Percentiles rank a stretch among this genome's conserved stretches.
These are phyloP conservation scores for Diutina mesorugosa DNA, from an alignment of 1,139 yeast genomes.

Conservation along the genomic window DNA sequence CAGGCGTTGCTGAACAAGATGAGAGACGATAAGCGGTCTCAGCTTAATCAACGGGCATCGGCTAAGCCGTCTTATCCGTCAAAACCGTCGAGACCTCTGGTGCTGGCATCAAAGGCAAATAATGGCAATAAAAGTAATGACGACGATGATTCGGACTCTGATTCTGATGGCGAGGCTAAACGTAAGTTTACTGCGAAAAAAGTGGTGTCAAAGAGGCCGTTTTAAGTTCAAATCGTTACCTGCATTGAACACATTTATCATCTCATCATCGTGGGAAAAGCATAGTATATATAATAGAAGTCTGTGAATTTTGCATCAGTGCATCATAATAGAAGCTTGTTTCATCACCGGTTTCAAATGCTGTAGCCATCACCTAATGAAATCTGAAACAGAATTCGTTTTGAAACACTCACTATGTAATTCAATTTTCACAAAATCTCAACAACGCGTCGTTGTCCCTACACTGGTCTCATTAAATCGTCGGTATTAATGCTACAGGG, in stretches of 20 bases:
- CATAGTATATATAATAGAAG: no score
- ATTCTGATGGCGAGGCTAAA: background rate
- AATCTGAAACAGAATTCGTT: no score
- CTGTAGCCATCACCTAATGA: no score
- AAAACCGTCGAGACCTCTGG: background rate
- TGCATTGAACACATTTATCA: no score
- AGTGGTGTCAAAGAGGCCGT: background rate
- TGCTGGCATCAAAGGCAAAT: background rate
- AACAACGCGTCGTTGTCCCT: no score
- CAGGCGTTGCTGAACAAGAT: constrained; percentile 32
- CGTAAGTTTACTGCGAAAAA: background rate
- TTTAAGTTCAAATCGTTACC: background rate
- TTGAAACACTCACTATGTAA: no score
- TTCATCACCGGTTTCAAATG: no score
- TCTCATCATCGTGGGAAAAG: no score
- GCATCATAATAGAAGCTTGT: no score
- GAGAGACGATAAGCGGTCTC: constrained; percentile 13
- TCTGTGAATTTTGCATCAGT: no score
- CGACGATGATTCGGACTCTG: background rate
- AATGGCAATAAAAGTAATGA: background rate
- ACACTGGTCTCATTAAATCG: background rate
- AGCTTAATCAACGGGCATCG: background rate
- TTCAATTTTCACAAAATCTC: no score
- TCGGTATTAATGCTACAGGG: background rate
- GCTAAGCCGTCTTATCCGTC: background rate